Evolutionary conservation across 129 eudicot species (phyloP), one percentile per base, ranked within the genome.

Genomic region (Lactuca sativa): DNA sequence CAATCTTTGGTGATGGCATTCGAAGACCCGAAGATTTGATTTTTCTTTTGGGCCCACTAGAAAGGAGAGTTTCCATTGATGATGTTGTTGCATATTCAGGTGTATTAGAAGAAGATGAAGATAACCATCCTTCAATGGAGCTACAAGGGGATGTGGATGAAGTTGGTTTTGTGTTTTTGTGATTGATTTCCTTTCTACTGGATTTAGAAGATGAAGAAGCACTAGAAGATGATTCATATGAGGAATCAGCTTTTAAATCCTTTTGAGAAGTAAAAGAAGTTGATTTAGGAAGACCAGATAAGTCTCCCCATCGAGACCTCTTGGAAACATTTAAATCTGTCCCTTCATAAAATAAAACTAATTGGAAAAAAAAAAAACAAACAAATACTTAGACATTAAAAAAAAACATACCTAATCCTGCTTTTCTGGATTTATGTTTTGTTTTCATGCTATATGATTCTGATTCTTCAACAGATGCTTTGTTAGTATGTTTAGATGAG

Each of bases 1-100:
- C 91, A 51, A 87, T 70, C 58, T 59, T 81, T 63, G 86, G 86
- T 16, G 95, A 87, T 81, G 95, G 97, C 82, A 75, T 55, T 54
- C 95, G 86, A 14, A 90, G 95, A 63, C 87, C 77, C 7, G 95
- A 87, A 77, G 81, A 73, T 80, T 69, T 82, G 18, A 47, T 53
- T 56, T 31, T 72, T 59, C 67, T 56, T 44, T 67, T 59, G 6
- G 79, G 48, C 64, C 68, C 84, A 71, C 78, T 70, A 48, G 71
- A 68, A 73, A 56, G 67, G 67, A 40, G 15, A 16, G 62, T 66
- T 51, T 68, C 74, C 66, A 68, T 32, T 5, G 58, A 9, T 9
- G 74, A 44, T 55, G 66, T 52, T 66, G 44, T 67, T 14, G 15
- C 67, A 59, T 9, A 21, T 73, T 59, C 9, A 60, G 66, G 54